These are phyloP conservation scores for Aureobasidium sp. DNA, from an alignment of 2,329 filamentous ascomycete genomes.

Conservation along the genomic window DNA sequence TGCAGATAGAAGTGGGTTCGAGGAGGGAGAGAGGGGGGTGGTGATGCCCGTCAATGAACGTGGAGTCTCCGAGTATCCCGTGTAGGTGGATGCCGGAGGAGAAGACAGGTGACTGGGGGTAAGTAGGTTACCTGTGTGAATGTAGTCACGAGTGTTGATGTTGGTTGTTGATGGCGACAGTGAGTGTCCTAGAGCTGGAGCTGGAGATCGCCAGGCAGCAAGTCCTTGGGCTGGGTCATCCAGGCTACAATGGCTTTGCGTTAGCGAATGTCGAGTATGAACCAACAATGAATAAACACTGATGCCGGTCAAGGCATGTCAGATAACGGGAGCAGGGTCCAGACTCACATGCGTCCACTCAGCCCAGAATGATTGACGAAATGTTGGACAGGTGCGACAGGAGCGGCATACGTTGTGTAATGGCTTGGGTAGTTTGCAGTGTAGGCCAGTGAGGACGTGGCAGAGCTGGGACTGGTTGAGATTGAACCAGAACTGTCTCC, in stretches of 20 bases:
- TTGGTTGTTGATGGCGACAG: not conserved
- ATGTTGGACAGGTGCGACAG: constrained; percentile 28
- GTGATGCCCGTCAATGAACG: constrained; percentile 20
- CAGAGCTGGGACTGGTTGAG: constrained; percentile 44
- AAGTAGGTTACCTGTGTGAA: constrained; percentile 23
- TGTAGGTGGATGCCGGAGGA: constrained; percentile 20
- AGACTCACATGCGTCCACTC: constrained; percentile 36
- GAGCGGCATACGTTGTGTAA: constrained; percentile 23
- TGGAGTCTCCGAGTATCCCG: constrained; percentile 25
- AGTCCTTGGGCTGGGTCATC: constrained; percentile 14
- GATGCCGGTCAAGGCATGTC: constrained; percentile 10
- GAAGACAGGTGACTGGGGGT: constrained; percentile 23
- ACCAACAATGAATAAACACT: constrained; percentile 15
- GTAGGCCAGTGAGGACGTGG: constrained; percentile 40
- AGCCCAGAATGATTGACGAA: constrained; percentile 32
- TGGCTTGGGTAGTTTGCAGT: constrained; percentile 27
- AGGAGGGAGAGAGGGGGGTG: constrained; percentile 19
- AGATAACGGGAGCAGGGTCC: constrained; percentile 24
- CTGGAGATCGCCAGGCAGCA: constrained; percentile 22
- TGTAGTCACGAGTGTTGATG: constrained; percentile 12
- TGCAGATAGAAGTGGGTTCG: constrained; percentile 9
- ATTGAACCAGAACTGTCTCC: constrained; percentile 49
- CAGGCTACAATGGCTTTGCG: constrained; percentile 6
- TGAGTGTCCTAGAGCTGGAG: constrained; percentile 14
- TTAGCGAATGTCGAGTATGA: constrained; percentile 18